These are phyloP conservation scores for Acidomyces sp. DNA, from an alignment of 495 filamentous ascomycete species.

Conservation along the genomic window DNA sequence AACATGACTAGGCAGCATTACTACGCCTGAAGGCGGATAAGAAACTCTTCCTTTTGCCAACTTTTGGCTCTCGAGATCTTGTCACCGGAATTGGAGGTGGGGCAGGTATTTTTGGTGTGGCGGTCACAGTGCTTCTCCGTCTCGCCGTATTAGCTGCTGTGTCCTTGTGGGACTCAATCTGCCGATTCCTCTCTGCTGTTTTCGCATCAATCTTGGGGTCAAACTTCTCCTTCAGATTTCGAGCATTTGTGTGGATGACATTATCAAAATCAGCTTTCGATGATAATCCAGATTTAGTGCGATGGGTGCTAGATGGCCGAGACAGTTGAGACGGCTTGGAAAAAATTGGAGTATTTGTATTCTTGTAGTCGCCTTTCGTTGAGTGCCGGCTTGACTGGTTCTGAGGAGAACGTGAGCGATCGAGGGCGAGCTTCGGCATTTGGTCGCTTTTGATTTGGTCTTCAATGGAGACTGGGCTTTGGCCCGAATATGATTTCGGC, in stretches of 20 bases:
- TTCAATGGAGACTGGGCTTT: neutral
- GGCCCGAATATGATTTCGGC: conserved; percentile 11
- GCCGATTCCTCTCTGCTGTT: conserved; percentile 9
- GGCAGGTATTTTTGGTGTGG: conserved; percentile 17
- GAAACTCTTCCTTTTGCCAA: conserved; percentile 39
- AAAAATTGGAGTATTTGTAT: too few relatives aligned
- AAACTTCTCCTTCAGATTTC: neutral
- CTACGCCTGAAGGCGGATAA: conserved; percentile 34
- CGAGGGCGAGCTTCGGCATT: too few relatives aligned
- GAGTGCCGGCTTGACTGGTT: too few relatives aligned
- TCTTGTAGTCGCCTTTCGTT: too few relatives aligned
- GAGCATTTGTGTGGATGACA: too few relatives aligned
- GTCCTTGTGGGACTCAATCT: neutral
- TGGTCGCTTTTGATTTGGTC: conserved; percentile 5
- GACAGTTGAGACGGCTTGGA: too few relatives aligned
- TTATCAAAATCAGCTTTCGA: too few relatives aligned
- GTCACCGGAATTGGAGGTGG: conserved; percentile 25
- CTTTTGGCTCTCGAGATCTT: conserved; percentile 30
- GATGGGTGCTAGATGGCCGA: too few relatives aligned
- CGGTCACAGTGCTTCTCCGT: conserved; percentile 19
- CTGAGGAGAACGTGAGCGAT: too few relatives aligned
- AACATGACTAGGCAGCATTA: neutral
- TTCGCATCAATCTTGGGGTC: conserved; percentile 11
- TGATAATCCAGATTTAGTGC: too few relatives aligned
- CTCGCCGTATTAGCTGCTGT: conserved; percentile 15